Base-by-base conservation (phyloP, 768 basidiomycete species). In the Chalciporus piperatus region DNA sequence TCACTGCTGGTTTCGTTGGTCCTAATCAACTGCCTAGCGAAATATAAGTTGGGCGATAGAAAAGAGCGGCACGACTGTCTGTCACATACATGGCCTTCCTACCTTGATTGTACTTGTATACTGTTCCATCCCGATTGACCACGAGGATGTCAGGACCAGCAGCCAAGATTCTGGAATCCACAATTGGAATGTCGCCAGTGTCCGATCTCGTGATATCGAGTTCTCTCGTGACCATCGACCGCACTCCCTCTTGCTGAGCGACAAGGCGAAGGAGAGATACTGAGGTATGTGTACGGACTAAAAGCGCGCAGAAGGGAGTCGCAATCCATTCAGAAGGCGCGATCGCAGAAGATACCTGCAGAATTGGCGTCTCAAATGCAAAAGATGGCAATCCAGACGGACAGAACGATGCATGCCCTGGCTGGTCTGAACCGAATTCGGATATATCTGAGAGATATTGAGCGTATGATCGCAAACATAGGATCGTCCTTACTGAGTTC, bases 311-410 rank as follows among this genome's bases (percentile, higher is more conserved):
- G 20, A 51, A 59, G 14, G 55, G 48, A 14, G 45, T 25, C 13
- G 53, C 41, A 41, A 28, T 51, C 62, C 53, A 48, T 32, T 56
- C 45, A 27, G 56, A 47, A 41, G 61, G 45, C 33, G 27, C 17
- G 40, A 61, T 56, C 3, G 74, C 70, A n/a, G 74, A 60, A 6
- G 69, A 65, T 42, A 90, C 71, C 57, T 91, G 89, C 47, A 75
- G 74, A 47, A 92, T 87, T 12, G 89, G 87, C 3, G 87, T 88
- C 17, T 77, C 68, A 53, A 88, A 89, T 3, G 69, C 68, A 52
- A 70, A 69, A 6, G 72, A 62, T 5, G 82, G 72, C 5, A 56
- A 67, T 2, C 72, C 72, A 64, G 74, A 41, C 78, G 76, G 22
- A 59, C 38, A 45, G 41, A 69, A 56, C 33, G 61, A 50, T 43